Base-by-base conservation (phyloP, 345 rosid genomes). In the Geranium rotundifolium region DNA sequence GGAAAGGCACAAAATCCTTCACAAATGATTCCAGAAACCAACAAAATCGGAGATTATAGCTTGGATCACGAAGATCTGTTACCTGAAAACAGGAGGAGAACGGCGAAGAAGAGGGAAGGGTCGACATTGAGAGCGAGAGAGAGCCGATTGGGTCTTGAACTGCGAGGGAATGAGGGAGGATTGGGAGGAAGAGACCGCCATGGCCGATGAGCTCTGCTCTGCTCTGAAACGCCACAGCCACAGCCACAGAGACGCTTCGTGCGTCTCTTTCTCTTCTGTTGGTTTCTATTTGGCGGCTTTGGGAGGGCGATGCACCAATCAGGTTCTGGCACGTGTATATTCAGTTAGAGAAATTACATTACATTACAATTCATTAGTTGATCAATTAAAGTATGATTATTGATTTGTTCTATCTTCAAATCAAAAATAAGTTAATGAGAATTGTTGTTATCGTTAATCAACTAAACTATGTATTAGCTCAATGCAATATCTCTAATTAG, bases 41-140 rank as follows among this genome's bases (percentile, higher is more conserved):
- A 41, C 50, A 9, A 41, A 41, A 41, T 13, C 12, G 50, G 12
- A 41, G 50, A 41, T 41, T 41, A 41, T 7, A 31, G 37, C 37
- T 31, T 31, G 4, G 3, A 7, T 2, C 7, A 31, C 37, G 37
- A 31, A 54, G 2, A 17, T 0, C 50, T 9, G 50, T 41, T 5
- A 65, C 75, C 71, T 62, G 58, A 56, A 63, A 41, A 41, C 50
- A 60, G 46, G 59, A 59, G 64, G 31, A 52, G 71, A 58, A 59
- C 54, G 64, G 10, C 30, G 50, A 23, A 71, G 55, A 17, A 49
- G 59, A 57, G 73, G 59, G 2, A 56, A 64, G 30, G 29, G 16
- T 1, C 65, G 56, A 54, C 16, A 68, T 7, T 15, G 65, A 41
- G 69, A 56, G 4, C 54, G 27, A 61, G 58, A 61, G 41, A 55